Base-by-base conservation (phyloP, 2,329 filamentous ascomycete species). In the Colletotrichum theobromicola region DNA sequence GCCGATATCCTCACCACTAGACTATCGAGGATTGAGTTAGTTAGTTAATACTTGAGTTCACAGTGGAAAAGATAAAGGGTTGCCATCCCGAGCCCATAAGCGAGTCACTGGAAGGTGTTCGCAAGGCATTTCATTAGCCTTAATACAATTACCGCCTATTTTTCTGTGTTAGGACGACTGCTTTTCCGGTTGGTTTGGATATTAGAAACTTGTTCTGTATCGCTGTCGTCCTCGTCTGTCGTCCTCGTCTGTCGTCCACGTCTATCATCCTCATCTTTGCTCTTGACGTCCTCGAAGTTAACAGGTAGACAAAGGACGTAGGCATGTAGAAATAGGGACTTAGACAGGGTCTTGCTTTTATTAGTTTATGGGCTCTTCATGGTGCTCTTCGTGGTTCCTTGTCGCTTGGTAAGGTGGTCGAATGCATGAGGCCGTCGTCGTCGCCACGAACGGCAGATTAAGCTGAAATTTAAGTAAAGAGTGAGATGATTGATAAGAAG, bases 31-130 rank as follows among this genome's bases (percentile, higher is more conserved):
- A 57, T 57, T 50, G 37, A 50, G 5, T 21, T 46, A 9, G 12
- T 46, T 46, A 2, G 42, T 50, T 50, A 10, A 50, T 0, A 0
- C 0, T 7, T 0, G 10, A 7, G n/a, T 0, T 50, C n/a, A 50
- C n/a, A 1, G 21, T 21, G 6, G 1, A 5, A 50, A 7, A 2
- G 0, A 50, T 13, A n/a, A 50, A 21, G n/a, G 42, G n/a, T 21
- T 50, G 0, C 10, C 42, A n/a, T 50, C n/a, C 42, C 13, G 6
- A 21, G 42, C n/a, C 42, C n/a, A 50, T n/a, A 50, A n/a, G 42
- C 10, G 4, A 46, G 12, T n/a, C 21, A 46, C n/a, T 13, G 4
- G 10, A 50, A 50, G 10, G 21, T 21, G 0, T 50, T 13, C 42
- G 3, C 42, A 13, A 2, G 13, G 1, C 42, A 50, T 0, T 21